Evolutionary conservation across 2,329 filamentous ascomycete genomes (phyloP), one percentile per base, ranked within the genome.

Genomic region (Fusarium acutatum): DNA sequence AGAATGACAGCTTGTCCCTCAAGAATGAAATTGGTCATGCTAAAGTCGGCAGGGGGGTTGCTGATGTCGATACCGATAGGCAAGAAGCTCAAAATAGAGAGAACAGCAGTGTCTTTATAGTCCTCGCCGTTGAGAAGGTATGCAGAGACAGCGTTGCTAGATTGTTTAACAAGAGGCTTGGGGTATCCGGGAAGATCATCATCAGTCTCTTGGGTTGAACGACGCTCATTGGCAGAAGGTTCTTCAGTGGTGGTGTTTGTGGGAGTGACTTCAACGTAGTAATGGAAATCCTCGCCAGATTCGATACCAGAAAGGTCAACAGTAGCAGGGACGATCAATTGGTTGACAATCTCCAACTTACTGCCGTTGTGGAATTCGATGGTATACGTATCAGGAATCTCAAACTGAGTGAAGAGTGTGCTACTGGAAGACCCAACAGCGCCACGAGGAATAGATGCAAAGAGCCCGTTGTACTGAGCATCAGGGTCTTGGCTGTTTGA

Each of bases 381-480:
- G 10, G 65, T 76, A 56, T 78, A 75, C 1, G 41, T 71, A 35
- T 78, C 76, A 1, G 76, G 76, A 13, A 78, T 76, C 64, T 78
- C 76, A 9, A 75, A 78, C 32, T 64, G 59, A 5, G 59, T 69
- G 22, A 67, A 20, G 20, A 66, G 58, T 1, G 73, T 63, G 11
- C 58, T 67, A 13, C 71, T 62, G 6, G 53, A 18, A 8, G 26
- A 18, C 1, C 76, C 71, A n/a, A 26, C 26, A 34, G 73, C 76
- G 2, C 24, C 11, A 5, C 71, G 70, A 22, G 76, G 67, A n/a
- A 75, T 28, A 12, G 57, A 69, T 3, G 43, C 38, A 49, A 78
- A 78, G 7, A 73, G 69, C 14, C 49, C 56, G 46, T 78, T 78
- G 43, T 75, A 78, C 56, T 78, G 76, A 17, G 76, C 76, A 49